Percentiles rank a stretch among this genome's conserved stretches.
These are phyloP conservation scores for Rhododendron ovatum DNA, from an alignment of 148 eudicot genomes.

Conservation along the genomic window DNA sequence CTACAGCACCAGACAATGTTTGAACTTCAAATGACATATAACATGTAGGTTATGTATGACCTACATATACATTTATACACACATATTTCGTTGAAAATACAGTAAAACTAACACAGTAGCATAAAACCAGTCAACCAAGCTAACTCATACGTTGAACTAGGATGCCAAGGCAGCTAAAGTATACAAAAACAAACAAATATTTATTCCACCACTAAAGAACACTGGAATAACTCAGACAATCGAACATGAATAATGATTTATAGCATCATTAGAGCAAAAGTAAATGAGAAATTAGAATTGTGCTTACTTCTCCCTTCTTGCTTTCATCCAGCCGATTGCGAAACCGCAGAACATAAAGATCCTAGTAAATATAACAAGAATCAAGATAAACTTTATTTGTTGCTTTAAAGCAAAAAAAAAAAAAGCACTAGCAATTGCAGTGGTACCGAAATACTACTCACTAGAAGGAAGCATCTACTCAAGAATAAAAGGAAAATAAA, in stretches of 20 bases:
- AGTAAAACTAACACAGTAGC: background rate
- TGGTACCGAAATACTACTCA: background rate
- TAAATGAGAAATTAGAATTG: background rate
- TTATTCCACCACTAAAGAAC: background rate
- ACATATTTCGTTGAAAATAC: background rate
- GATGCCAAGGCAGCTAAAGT: background rate
- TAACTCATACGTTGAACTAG: background rate
- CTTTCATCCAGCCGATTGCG: conserved; percentile 89
- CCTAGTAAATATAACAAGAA: conserved; percentile 37
- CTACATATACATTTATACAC: background rate
- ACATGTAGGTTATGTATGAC: background rate
- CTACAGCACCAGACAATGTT: background rate
- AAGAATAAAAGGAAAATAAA: background rate
- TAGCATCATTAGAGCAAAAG: background rate
- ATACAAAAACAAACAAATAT: background rate
- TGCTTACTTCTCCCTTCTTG: conserved; percentile 91
- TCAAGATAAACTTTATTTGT: background rate
- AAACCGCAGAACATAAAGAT: conserved; percentile 81
- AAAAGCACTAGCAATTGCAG: background rate
- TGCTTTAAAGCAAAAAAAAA: background rate
- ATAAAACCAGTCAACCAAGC: background rate
- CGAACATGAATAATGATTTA: background rate
- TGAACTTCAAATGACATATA: background rate
- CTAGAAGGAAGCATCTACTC: background rate
- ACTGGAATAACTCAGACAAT: background rate